A percentile compares a stretch with the other conserved stretches of the same genome.
These are phyloP conservation scores for Cymbidium sinense DNA, from an alignment of 106 monocot species.

Conservation along the genomic window DNA sequence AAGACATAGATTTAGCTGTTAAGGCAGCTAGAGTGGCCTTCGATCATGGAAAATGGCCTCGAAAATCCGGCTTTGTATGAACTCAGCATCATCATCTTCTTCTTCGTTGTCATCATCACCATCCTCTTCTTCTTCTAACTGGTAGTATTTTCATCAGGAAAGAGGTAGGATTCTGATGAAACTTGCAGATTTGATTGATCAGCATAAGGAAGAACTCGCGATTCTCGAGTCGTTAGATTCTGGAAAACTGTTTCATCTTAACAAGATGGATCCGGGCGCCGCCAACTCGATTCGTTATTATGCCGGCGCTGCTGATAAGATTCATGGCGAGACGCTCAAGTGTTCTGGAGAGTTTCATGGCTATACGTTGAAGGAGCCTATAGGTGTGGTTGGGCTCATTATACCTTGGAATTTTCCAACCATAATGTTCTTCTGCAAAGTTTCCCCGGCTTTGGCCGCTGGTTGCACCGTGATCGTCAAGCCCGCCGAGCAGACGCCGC, in stretches of 20 bases:
- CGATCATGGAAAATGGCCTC: conserved; percentile 67
- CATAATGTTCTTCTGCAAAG: conserved; percentile 54
- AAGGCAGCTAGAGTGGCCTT: conserved; percentile 64
- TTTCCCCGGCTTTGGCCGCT: conserved; percentile 48
- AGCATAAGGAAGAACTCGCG: conserved; percentile 38
- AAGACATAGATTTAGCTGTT: conserved; percentile 52
- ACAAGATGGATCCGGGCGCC: conserved; percentile 30
- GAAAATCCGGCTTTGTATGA: conserved; percentile 70
- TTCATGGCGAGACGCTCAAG: conserved; percentile 64
- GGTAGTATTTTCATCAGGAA: conserved; percentile 24
- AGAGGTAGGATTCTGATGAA: conserved; percentile 56
- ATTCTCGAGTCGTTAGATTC: conserved; percentile 47
- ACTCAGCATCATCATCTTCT: neutral
- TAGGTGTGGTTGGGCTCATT: conserved; percentile 65
- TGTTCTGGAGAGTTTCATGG: conserved; percentile 27
- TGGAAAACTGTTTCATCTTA: conserved; percentile 36
- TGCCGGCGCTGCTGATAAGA: conserved; percentile 64
- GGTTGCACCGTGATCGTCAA: conserved; percentile 74
- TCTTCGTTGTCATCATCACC: neutral
- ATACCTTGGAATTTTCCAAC: conserved; percentile 71
- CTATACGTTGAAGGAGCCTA: conserved; percentile 63
- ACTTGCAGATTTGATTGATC: conserved; percentile 52
- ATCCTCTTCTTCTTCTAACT: neutral
- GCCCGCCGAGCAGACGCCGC: conserved; percentile 70
- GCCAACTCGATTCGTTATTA: conserved; percentile 37